A percentile compares a stretch with the other conserved stretches of the same genome.
These are phyloP conservation scores for Tilletiopsis washingtonensis DNA, from an alignment of 1,284 basidiomycete species.

Conservation along the genomic window DNA sequence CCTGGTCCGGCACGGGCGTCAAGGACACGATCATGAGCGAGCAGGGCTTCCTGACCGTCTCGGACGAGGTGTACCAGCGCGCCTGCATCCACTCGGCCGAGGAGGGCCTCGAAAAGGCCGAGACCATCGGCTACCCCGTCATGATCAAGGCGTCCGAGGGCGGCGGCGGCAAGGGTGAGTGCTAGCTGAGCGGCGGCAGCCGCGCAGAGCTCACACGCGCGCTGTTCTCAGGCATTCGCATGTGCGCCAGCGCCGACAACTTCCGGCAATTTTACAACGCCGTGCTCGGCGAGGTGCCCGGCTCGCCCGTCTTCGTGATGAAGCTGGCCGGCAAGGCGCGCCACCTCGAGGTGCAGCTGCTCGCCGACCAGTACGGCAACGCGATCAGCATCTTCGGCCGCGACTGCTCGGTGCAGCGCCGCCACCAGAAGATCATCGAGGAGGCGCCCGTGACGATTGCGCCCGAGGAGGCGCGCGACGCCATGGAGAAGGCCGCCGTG, in stretches of 20 bases:
- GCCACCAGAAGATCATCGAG: constrained; percentile 99
- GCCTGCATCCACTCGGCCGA: constrained; percentile 87
- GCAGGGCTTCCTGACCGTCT: constrained; percentile 85
- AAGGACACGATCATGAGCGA: constrained; percentile 76
- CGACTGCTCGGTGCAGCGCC: constrained; percentile 97
- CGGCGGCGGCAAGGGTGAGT: constrained; percentile 85
- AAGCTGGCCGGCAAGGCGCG: constrained; percentile 95
- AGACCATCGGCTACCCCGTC: constrained; percentile 88
- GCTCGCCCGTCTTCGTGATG: constrained; percentile 99
- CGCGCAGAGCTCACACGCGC: neutral
- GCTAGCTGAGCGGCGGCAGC: neutral
- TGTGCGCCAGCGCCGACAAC: constrained; percentile 55
- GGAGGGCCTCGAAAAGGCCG: constrained; percentile 74
- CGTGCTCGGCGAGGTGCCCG: constrained; percentile 86
- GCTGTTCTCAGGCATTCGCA: constrained; percentile 29
- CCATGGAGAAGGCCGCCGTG: constrained; percentile 98
- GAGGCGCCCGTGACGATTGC: constrained; percentile 99
- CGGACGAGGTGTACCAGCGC: constrained; percentile 78
- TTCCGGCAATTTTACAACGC: constrained; percentile 93
- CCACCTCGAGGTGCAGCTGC: constrained; percentile 94
- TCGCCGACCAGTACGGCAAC: constrained; percentile 98
- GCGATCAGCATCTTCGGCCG: constrained; percentile 98
- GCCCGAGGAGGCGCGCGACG: constrained; percentile 60
- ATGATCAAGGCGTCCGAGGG: constrained; percentile 99
- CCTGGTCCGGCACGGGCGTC: constrained; percentile 96